These are phyloP conservation scores for Candida maltosa DNA, from an alignment of 805 yeast genomes.

Conservation along the genomic window DNA sequence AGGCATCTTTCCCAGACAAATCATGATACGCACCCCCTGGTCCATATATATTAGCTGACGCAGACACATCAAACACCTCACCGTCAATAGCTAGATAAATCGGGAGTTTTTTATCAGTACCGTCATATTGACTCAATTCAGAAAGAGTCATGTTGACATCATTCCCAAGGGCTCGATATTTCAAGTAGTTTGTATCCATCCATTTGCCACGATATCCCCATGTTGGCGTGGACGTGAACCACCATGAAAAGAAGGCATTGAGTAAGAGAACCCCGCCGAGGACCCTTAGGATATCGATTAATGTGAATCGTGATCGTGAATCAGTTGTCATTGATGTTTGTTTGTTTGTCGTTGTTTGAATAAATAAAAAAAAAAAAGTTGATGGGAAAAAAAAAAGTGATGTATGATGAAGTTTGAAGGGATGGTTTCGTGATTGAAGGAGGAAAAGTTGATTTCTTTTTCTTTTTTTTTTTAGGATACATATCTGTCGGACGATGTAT, in stretches of 20 bases:
- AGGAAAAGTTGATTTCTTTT: too few relatives aligned
- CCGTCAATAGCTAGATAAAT: slow-evolving; percentile 61
- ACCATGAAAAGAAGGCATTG: slow-evolving; percentile 51
- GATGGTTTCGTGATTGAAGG: too few relatives aligned
- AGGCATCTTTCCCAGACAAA: slow-evolving; percentile 65
- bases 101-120: slow-evolving; percentile 45
- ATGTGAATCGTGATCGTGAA: slow-evolving; percentile 15
- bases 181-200: slow-evolving; percentile 41
- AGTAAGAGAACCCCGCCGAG: slow-evolving; percentile 45
- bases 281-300: slow-evolving; percentile 42
- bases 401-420: too few relatives aligned
- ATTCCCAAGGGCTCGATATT: slow-evolving; percentile 15
- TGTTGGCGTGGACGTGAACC: slow-evolving; percentile 52
- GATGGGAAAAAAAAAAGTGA: neutral
- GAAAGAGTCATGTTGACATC: slow-evolving; percentile 35
- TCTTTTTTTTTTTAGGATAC: too few relatives aligned
- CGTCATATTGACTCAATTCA: slow-evolving; percentile 50
- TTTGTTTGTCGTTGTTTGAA: too few relatives aligned
- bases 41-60: slow-evolving; percentile 50
- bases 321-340: too few relatives aligned
- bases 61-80: slow-evolving; percentile 60
- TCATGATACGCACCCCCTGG: slow-evolving; percentile 47
- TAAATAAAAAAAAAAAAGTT: neutral
- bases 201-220: slow-evolving; percentile 63
- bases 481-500: too few relatives aligned